Base-by-base conservation (phyloP, 1,139 yeast species). In the Debaryomyces sp. region DNA sequence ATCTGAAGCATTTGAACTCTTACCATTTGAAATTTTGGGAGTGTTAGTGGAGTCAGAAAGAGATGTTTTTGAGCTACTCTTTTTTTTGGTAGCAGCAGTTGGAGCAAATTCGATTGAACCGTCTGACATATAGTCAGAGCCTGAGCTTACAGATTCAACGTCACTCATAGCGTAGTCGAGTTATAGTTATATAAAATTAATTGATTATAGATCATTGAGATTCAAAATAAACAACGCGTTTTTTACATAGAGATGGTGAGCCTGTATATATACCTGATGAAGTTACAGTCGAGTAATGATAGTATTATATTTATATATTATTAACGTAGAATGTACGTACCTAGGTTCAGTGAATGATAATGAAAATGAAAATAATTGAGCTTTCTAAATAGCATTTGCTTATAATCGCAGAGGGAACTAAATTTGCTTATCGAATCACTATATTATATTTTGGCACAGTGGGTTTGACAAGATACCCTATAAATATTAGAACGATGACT, bases 1-100 rank as follows among this genome's bases (percentile, higher is more conserved):
- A 45, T 87, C 88, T 7, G 97, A 87, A 5, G 80, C 80, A 22
- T 59, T 66, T 27, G 53, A 33, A 12, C 44, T 49, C 24, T 48
- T 43, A 6, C 36, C 37, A 30, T 45, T 40, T 3, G 54, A 50
- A 1, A 57, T 45, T 12, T 46, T 43, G 13, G 50, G 27, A 12
- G 57, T 59, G 49, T 65, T 62, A 13, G 69, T 63, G 12, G 69
- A 45, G 51, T 67, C 71, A 21, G 60, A 46, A 22, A 67, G 57
- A 15, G 70, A 66, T 27, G 55, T 45, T 44, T 54, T 57, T 6
- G 54, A 45, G 12, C 47, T 46, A n/a, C 46, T 48, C 29, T 54
- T 47, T 34, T 55, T 50, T 35, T 32, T 51, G 3, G 50, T 30
- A 1, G 51, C 50, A 37, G 53, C 35, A 40, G 53, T 45, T n/a